Evolutionary conservation across 2,329 filamentous ascomycete species (phyloP).

Genomic region (Penicillium palitans): DNA sequence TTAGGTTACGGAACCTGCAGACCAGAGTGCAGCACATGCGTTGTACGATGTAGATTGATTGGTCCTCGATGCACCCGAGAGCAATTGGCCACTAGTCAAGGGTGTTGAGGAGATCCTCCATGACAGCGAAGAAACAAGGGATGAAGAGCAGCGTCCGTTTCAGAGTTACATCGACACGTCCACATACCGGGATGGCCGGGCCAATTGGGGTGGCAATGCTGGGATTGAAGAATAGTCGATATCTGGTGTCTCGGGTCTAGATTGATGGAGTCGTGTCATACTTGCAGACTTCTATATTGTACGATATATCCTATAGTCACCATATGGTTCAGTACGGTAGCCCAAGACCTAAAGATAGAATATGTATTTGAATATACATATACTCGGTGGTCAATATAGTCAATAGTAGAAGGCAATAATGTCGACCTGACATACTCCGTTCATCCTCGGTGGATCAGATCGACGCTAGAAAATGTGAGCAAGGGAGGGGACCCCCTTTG

Average conservation of each 20-base stretch:
- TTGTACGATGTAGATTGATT: neutral
- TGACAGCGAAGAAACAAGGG: slow-evolving; percentile 21
- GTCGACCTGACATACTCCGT: slow-evolving; percentile 8
- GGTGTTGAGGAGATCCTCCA: slow-evolving; percentile 1
- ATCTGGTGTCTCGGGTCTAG: neutral
- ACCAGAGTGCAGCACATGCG: neutral
- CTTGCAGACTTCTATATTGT: neutral
- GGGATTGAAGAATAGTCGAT: neutral
- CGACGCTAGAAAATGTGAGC: slow-evolving; percentile 13
- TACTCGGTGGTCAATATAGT: neutral
- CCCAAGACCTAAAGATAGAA: neutral
- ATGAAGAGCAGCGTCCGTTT: slow-evolving; percentile 16
- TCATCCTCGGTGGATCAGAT: slow-evolving; percentile 8
- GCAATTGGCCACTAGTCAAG: slow-evolving; percentile 7
- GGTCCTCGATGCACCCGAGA: neutral
- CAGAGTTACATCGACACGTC: slow-evolving; percentile 27
- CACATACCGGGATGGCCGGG: slow-evolving; percentile 3
- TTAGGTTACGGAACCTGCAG: slow-evolving; percentile 3
- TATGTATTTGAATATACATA: neutral
- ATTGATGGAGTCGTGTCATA: neutral
- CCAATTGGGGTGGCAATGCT: slow-evolving; percentile 1
- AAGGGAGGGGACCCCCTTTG: slow-evolving; percentile 10
- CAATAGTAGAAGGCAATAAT: slow-evolving; percentile 9
- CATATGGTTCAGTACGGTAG: neutral
- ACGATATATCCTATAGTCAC: neutral